Evolutionary conservation across 2,329 filamentous ascomycete genomes (phyloP), one percentile per base, ranked within the genome.

Genomic region (Albifimbria verrucaria): DNA sequence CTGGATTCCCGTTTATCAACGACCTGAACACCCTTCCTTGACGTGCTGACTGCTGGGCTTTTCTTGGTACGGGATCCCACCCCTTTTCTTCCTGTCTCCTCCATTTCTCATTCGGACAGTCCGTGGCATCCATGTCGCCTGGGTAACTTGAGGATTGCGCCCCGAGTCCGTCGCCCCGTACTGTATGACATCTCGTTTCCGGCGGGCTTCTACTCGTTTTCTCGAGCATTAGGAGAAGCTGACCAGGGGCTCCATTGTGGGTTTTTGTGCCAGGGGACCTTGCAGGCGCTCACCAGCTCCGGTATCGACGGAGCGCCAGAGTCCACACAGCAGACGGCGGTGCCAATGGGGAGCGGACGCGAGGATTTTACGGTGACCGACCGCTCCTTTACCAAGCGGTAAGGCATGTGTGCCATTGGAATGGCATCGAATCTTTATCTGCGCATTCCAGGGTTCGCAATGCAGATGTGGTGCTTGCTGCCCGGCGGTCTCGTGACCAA

Each of bases 121-220:
- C 59, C 60, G 62, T 64, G 61, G 58, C 59, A 64, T 56, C 57
- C 58, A 60, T 61, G 61, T 51, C 48, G 52, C 45, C 41, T 48
- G 45, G 15, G 26, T 32, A 15, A 32, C 15, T 32, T 32, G 26
- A 32, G n/a, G n/a, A n/a, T n/a, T n/a, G n/a, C 26, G 15, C 26
- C 26, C 9, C 26, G 7, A 9, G 26, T 32, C 26, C 26, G n/a
- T n/a, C 15, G 26, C 26, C 15, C 26, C 26, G 15, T 32, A 32
- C 26, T 32, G 26, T 32, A 32, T 15, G 15, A 32, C 26, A 15
- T 32, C 26, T 32, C 26, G 7, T 15, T 7, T 9, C 26, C 15
- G 15, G 26, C 26, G 26, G 26, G 26, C 26, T 32, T 32, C 26
- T 7, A 32, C 26, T 32, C 15, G 26, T 32, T 32, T 32, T 32